Evolutionary conservation across 1,284 basidiomycete genomes (phyloP).

Genomic region (Polyporus tsugae): DNA sequence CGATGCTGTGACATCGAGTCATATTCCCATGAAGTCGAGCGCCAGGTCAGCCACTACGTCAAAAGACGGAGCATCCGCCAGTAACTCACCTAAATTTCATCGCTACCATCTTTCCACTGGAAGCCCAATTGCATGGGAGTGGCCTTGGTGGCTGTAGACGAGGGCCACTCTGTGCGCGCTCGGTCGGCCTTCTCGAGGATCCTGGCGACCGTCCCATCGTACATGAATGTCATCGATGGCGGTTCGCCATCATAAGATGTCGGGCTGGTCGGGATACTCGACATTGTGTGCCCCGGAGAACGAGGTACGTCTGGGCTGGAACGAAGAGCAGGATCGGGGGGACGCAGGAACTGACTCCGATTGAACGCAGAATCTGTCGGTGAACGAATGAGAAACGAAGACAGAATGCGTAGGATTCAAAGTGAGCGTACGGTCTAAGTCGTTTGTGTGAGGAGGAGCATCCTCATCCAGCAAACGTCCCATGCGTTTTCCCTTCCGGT

Average conservation of each 20-base stretch:
- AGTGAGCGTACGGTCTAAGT: background rate
- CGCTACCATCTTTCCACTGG: background rate
- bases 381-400: background rate
- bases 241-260: background rate
- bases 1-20: background rate
- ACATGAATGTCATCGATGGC: background rate
- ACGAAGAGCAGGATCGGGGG: background rate
- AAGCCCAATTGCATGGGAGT: background rate
- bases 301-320: background rate
- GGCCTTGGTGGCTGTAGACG: background rate
- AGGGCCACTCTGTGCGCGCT: background rate
- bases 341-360: background rate
- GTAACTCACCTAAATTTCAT: background rate
- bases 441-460: background rate
- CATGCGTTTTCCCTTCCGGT: background rate
- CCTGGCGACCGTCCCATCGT: background rate
- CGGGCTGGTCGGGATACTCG: slow-evolving; percentile 1
- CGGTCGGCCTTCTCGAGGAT: slow-evolving; percentile 5
- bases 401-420: background rate
- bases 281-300: background rate
- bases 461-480: background rate
- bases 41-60: slow-evolving; percentile 1
- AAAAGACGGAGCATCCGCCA: background rate
- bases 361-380: background rate
- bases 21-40: background rate